Percentiles rank a stretch among this genome's conserved stretches.
These are phyloP conservation scores for Podospora tetraspora DNA, from an alignment of 495 filamentous ascomycete genomes.

Conservation along the genomic window DNA sequence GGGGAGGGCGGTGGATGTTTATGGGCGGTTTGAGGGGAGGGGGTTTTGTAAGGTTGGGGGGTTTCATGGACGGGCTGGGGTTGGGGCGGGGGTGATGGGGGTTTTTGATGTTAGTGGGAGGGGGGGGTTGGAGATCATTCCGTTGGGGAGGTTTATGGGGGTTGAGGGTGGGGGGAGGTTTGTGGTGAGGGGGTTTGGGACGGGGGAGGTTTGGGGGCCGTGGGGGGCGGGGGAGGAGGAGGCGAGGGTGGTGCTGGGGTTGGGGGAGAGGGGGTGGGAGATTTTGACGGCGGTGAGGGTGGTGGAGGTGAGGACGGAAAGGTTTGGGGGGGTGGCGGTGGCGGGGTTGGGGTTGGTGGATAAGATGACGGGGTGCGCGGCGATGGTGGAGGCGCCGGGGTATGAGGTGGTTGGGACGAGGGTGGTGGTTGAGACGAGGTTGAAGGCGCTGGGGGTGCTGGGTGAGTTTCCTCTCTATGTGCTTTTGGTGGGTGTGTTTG, in stretches of 20 bases:
- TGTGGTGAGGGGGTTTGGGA: constrained; percentile 64
- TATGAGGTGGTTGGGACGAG: constrained; percentile 50
- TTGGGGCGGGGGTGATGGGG: constrained; percentile 71
- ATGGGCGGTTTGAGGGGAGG: constrained; percentile 66
- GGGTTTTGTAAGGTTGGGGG: constrained; percentile 72
- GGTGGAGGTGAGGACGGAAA: constrained; percentile 45
- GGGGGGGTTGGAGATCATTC: constrained; percentile 58
- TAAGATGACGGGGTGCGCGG: constrained; percentile 87
- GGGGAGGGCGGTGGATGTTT: constrained; percentile 65
- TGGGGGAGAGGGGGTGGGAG: constrained; percentile 65
- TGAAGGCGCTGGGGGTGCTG: constrained; percentile 79
- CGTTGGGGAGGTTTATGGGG: constrained; percentile 67
- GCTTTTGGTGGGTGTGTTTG: constrained; percentile 2
- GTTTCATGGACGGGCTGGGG: constrained; percentile 55
- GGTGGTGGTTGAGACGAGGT: constrained; percentile 55
- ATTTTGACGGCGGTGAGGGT: constrained; percentile 73
- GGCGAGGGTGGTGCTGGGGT: constrained; percentile 48
- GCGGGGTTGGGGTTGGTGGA: constrained; percentile 76
- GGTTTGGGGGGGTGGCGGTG: constrained; percentile 37
- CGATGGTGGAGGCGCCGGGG: constrained; percentile 53
- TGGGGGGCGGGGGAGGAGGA: constrained; percentile 67
- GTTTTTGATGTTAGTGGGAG: constrained; percentile 70
- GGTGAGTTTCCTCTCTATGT: constrained; percentile 45
- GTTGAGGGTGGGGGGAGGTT: constrained; percentile 52
- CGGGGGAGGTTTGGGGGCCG: constrained; percentile 65